Base-by-base conservation (phyloP, 345 rosid genomes). In the Crucihimalaya himalaica region DNA sequence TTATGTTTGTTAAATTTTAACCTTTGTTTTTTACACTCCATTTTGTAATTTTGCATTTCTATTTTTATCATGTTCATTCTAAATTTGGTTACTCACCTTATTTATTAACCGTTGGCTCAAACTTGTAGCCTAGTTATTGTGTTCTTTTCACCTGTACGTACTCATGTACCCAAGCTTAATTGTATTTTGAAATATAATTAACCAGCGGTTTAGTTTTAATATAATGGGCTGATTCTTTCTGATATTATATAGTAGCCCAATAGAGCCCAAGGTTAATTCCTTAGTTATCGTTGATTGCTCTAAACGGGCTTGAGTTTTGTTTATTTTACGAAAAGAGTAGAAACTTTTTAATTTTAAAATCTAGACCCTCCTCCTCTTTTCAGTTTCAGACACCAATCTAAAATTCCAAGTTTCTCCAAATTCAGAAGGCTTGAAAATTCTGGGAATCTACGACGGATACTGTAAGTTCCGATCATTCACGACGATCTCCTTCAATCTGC, bases 401-500 rank as follows among this genome's bases (percentile, higher is more conserved):
- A 40, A 48, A 48, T 8, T 62, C 51, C 20, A 25, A 42, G 16
- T 14, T 15, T 2, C 21, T 39, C 35, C 57, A 55, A 54, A n/a
- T 68, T 28, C 5, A 50, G 70, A 56, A 66, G 66, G 66, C 52
- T 37, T 74, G 27, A 47, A 37, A 37, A 5, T 58, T 29, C 54
- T 19, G 53, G 20, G 60, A 20, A 58, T 59, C 73, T 4, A 27
- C 68, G 23, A 35, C 66, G 63, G 62, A n/a, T 12, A 66, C 2
- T 58, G 73, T 67, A 67, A 67, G 78, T 74, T 66, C 43, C 60
- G 66, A 12, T 73, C 25, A 61, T 21, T 39, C 68, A 18, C 5
- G 42, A 61, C 2, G 21, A 18, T 71, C 67, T 50, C 19, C 0
- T 50, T 59, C 50, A 48, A 48, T 34, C 37, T 6, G 2, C 43